Evolutionary conservation across 2,329 filamentous ascomycete genomes (phyloP).

Genomic region (Ophiostoma ips): DNA sequence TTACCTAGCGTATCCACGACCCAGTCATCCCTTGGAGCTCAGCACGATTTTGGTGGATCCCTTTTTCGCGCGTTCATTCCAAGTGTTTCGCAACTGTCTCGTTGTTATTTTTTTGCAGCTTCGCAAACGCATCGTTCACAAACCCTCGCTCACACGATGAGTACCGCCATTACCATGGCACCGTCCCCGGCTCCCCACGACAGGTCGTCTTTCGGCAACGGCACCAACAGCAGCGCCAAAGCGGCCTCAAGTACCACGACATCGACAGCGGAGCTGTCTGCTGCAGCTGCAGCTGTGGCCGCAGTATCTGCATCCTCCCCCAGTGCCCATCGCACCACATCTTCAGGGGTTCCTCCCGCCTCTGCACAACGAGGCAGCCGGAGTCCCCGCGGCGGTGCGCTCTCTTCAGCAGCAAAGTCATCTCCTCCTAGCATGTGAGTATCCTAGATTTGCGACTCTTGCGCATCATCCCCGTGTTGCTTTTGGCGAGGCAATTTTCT

Average conservation of each 20-base stretch:
- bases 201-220: conserved; percentile 37
- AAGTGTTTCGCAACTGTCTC: conserved; percentile 1
- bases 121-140: not conserved
- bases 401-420: conserved; percentile 31
- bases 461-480: too few species aligned
- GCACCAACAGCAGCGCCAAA: not conserved
- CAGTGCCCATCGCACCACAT: conserved; percentile 29
- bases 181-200: conserved; percentile 55
- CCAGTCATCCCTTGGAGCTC: conserved; percentile 8
- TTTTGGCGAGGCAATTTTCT: not conserved
- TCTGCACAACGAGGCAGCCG: conserved; percentile 34
- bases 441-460: not conserved
- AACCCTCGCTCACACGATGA: conserved; percentile 36
- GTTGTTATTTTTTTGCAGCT: not conserved
- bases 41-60: conserved; percentile 5
- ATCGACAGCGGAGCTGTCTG: conserved; percentile 28
- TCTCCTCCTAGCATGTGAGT: conserved; percentile 49
- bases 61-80: conserved; percentile 4
- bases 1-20: conserved; percentile 4
- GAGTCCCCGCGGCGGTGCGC: conserved; percentile 33
- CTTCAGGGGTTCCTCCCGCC: not conserved
- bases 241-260: conserved; percentile 13
- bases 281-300: conserved; percentile 20
- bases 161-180: conserved; percentile 54
- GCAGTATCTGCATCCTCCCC: conserved; percentile 22